A percentile compares a stretch with the other conserved stretches of the same genome.
Evolutionary conservation across 176 grass and related monocot genomes (phyloP).

Genomic region (Elaeis guineensis): DNA sequence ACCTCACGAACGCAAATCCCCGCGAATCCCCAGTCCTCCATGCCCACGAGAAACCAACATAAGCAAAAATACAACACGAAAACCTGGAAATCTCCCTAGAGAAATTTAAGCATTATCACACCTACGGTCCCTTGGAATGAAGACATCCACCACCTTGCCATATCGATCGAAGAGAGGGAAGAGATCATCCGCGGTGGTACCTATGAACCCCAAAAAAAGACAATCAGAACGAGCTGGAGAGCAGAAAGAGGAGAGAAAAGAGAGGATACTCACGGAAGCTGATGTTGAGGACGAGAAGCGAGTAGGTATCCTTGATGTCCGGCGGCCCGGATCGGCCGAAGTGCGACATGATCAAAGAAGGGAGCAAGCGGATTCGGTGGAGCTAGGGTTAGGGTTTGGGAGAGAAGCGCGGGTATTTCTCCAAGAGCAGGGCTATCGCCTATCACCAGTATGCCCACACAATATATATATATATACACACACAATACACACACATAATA

Average conservation of each 20-base stretch:
- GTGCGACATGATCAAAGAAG: slow-evolving; percentile 45
- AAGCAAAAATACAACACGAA: background rate
- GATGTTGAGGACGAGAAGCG: slow-evolving; percentile 95
- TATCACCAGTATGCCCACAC: too few relatives aligned
- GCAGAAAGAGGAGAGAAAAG: background rate
- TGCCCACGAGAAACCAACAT: slow-evolving; percentile 3
- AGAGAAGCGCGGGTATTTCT: background rate
- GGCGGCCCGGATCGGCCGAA: slow-evolving; percentile 89
- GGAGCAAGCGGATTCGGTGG: background rate
- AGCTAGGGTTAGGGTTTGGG: slow-evolving; percentile 25
- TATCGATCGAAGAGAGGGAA: slow-evolving; percentile 91
- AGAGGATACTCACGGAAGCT: slow-evolving; percentile 50
- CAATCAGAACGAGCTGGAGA: background rate
- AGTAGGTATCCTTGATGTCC: slow-evolving; percentile 71
- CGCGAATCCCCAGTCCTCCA: slow-evolving; percentile 77
- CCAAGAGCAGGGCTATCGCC: too few relatives aligned
- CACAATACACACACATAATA: too few relatives aligned
- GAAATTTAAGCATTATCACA: background rate
- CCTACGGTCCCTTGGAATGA: slow-evolving; percentile 92
- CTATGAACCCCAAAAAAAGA: slow-evolving; percentile 19
- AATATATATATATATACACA: too few relatives aligned
- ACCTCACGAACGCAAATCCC: slow-evolving; percentile 93
- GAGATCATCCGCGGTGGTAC: slow-evolving; percentile 85
- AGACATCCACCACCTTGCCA: slow-evolving; percentile 85
- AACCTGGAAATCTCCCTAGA: background rate